Percentiles rank a stretch among this genome's conserved stretches.
phyloP scores from a whole-genome alignment of 2,329 filamentous ascomycete species.

The Fusarium drepaniforme region DNA sequence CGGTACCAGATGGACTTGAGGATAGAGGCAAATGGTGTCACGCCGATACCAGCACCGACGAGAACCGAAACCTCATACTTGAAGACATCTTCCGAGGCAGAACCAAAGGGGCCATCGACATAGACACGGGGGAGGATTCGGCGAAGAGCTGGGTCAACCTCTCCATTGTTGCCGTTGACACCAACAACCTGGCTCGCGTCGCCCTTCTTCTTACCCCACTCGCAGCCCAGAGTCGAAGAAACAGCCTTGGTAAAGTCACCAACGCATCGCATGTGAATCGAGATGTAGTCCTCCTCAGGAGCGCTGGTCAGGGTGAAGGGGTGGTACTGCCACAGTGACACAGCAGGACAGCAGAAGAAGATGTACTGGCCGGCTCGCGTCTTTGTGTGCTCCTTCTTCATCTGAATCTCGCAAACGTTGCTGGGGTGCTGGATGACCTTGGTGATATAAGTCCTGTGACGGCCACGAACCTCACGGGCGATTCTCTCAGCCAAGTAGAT shows the following conservation, averaged over 20 bases:
- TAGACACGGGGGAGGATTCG: slow-evolving; percentile 84
- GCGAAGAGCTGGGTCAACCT: slow-evolving; percentile 76
- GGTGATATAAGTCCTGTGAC: slow-evolving; percentile 87
- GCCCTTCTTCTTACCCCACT: slow-evolving; percentile 66
- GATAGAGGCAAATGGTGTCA: slow-evolving; percentile 89
- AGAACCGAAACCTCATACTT: slow-evolving; percentile 86
- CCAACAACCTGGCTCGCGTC: slow-evolving; percentile 76
- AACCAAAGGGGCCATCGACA: slow-evolving; percentile 87
- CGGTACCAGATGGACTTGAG: slow-evolving; percentile 95
- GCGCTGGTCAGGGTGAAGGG: slow-evolving; percentile 89
- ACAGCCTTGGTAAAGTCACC: slow-evolving; percentile 83
- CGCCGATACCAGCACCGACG: slow-evolving; percentile 86
- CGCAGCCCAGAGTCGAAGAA: slow-evolving; percentile 79
- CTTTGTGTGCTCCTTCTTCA: slow-evolving; percentile 90
- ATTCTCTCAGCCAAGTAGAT: slow-evolving; percentile 84
- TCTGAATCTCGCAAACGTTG: slow-evolving; percentile 91
- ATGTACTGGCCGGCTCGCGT: slow-evolving; percentile 88
- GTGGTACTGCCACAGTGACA: slow-evolving; percentile 90
- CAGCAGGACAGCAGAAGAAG: slow-evolving; percentile 87
- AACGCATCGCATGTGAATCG: slow-evolving; percentile 85
- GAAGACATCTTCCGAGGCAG: slow-evolving; percentile 89
- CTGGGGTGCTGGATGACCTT: slow-evolving; percentile 92
- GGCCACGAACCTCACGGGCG: slow-evolving; percentile 81
- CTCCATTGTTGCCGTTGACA: slow-evolving; percentile 69
- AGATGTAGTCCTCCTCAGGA: slow-evolving; percentile 91